Evolutionary conservation across 352 stramenopile species (phyloP), one percentile per base, ranked within the genome.

Genomic region (Elongisporangium undulatum): DNA sequence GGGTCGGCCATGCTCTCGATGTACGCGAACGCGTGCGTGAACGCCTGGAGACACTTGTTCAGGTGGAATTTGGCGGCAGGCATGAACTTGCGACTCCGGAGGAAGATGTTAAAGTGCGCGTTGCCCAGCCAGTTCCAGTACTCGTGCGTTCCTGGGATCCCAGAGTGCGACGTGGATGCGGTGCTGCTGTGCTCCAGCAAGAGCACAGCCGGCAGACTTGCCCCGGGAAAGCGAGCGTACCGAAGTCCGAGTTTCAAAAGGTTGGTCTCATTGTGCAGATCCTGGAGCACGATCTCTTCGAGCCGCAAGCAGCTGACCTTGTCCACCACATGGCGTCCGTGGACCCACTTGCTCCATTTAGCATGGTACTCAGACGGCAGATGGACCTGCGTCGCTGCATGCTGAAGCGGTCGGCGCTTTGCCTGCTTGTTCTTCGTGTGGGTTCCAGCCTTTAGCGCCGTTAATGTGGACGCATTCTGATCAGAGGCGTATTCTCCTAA

Each of bases 51-150:
- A 26, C 67, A 74, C 41, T 77, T 79, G 41, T 21, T 64, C 8
- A 89, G 55, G 55, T 89, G 79, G 63, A 89, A 89, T 10, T 58
- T 63, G 0, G 77, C 71, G 19, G 71, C 49, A 0, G 79, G 70
- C 12, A 87, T 61, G 62, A 85, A 89, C 64, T 91, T 91, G 13
- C 77, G 77, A 39, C 89, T 57, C 4, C 77, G 58, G 58, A 89
- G 63, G 39, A 89, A 89, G 13, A 89, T 64, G 22, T 89, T 66
- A 59, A 89, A 68, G 50, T 89, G 79, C 1, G 79, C 79, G 6
- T 78, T 87, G 22, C 82, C 79, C 21, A 89, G 63, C 56, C 67
- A 74, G 58, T 86, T 82, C 82, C 82, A 91, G 53, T 89, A 91
- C 17, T 87, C 79, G 63, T 80, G 79, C 2, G 62, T 76, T 0